These are phyloP conservation scores for Dichotomopilus funicola DNA, from an alignment of 2,329 filamentous ascomycete species.

Conservation along the genomic window DNA sequence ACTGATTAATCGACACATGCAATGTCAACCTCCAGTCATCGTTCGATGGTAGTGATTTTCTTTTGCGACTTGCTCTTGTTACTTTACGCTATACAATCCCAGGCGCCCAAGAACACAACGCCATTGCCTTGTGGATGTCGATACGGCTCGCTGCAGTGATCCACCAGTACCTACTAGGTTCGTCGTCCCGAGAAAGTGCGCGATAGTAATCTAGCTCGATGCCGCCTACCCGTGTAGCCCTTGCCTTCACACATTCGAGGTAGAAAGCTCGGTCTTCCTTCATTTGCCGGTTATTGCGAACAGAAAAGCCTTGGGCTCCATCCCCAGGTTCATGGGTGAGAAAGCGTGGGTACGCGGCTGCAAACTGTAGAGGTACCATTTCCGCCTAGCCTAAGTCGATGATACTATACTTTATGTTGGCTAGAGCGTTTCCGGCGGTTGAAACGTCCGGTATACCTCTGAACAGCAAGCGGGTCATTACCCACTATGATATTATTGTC, in stretches of 20 bases:
- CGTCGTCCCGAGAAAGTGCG: background rate
- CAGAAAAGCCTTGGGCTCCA: background rate
- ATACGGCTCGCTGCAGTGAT: constrained; percentile 1
- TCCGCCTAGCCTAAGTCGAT: background rate
- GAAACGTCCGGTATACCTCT: background rate
- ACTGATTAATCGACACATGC: background rate
- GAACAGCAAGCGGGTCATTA: background rate
- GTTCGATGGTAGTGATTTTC: background rate
- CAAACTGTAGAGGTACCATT: constrained; percentile 1
- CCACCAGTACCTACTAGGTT: constrained; percentile 1
- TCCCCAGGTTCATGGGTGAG: background rate
- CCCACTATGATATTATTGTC: constrained; percentile 2
- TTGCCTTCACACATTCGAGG: constrained; percentile 2
- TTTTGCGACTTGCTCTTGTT: background rate
- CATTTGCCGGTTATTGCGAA: background rate
- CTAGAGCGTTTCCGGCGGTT: background rate
- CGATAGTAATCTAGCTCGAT: constrained; percentile 3
- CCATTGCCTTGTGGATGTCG: constrained; percentile 1
- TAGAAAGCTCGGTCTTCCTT: background rate
- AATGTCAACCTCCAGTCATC: background rate
- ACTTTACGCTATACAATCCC: background rate
- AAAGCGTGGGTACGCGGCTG: constrained; percentile 1
- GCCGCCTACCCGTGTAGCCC: background rate
- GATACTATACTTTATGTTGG: background rate
- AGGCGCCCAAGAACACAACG: constrained; percentile 1